Conservation (phyloP, 2,329 filamentous ascomycete species). For the Venturia effusa region DNA sequence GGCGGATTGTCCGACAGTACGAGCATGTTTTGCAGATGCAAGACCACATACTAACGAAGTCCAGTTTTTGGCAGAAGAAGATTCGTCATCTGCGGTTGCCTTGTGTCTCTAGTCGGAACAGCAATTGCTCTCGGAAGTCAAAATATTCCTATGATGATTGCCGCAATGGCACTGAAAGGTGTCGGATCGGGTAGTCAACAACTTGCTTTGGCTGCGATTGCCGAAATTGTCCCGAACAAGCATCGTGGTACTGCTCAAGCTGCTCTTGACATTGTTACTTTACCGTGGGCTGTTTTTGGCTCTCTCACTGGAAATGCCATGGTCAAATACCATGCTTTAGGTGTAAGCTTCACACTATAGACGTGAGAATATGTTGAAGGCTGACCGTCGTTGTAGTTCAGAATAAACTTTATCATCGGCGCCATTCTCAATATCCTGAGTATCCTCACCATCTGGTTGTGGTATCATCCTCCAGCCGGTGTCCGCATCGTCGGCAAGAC, state of each 20-base stretch:
- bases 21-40: not conserved
- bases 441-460: constrained; percentile 1
- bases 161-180: constrained; percentile 7
- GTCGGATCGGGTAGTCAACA: constrained; percentile 11
- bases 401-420: constrained; percentile 11
- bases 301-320: constrained; percentile 10
- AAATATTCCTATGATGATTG: constrained; percentile 10
- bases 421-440: constrained; percentile 2
- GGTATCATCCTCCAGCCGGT: constrained; percentile 6
- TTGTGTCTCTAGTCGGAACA: constrained; percentile 7
- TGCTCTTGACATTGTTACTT: constrained; percentile 9
- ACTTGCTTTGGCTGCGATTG: constrained; percentile 6
- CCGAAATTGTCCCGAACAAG: constrained; percentile 11
- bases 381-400: not conserved
- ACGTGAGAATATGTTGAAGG: not conserved
- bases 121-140: constrained; percentile 3
- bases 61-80: constrained; percentile 9
- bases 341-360: too few species aligned
- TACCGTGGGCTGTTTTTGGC: constrained; percentile 12
- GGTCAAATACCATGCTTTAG: constrained; percentile 13
- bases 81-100: constrained; percentile 10
- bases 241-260: constrained; percentile 11
- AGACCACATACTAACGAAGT: not conserved
- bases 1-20: constrained; percentile 11
- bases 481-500: not conserved